Evolutionary conservation across 2,329 filamentous ascomycete genomes (phyloP).

Genomic region (Corinectria fuckeliana): DNA sequence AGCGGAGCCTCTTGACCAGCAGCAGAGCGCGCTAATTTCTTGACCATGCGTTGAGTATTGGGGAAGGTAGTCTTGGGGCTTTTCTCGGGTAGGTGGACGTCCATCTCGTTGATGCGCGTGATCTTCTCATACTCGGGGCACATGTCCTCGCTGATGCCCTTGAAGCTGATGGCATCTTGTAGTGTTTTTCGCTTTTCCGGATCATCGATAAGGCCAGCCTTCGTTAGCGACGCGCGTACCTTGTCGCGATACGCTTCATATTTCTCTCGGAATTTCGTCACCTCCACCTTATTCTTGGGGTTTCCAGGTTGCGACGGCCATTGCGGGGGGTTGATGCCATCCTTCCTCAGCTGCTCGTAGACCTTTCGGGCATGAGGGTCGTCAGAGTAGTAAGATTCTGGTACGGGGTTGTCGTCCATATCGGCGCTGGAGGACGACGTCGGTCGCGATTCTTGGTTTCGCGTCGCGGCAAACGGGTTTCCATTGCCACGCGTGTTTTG

Average conservation of each 20-base stretch:
- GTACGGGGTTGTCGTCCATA: slow-evolving; percentile 25
- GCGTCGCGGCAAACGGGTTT: slow-evolving; percentile 28
- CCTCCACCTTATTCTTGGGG: slow-evolving; percentile 54
- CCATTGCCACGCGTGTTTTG: slow-evolving; percentile 30
- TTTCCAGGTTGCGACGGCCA: slow-evolving; percentile 64
- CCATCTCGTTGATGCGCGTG: slow-evolving; percentile 65
- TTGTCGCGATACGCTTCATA: slow-evolving; percentile 64
- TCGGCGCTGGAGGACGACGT: slow-evolving; percentile 35
- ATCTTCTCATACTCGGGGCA: slow-evolving; percentile 72
- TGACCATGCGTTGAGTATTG: slow-evolving; percentile 64
- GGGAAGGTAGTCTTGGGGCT: slow-evolving; percentile 52
- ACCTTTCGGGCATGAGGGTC: slow-evolving; percentile 58
- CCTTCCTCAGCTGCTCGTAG: slow-evolving; percentile 58
- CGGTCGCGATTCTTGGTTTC: slow-evolving; percentile 32
- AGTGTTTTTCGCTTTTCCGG: slow-evolving; percentile 68
- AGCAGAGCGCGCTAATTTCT: slow-evolving; percentile 70
- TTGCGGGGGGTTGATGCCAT: slow-evolving; percentile 59
- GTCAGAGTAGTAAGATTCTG: slow-evolving; percentile 34
- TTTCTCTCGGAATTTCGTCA: slow-evolving; percentile 61
- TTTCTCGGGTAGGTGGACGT: slow-evolving; percentile 64
- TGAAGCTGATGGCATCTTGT: slow-evolving; percentile 69
- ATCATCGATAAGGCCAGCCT: slow-evolving; percentile 67
- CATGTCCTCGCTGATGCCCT: slow-evolving; percentile 73
- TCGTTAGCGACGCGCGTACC: slow-evolving; percentile 63
- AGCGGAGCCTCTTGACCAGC: slow-evolving; percentile 72